phyloP scores from a whole-genome alignment of 2,329 filamentous ascomycete genomes.

The Colletotrichum sojae region DNA sequence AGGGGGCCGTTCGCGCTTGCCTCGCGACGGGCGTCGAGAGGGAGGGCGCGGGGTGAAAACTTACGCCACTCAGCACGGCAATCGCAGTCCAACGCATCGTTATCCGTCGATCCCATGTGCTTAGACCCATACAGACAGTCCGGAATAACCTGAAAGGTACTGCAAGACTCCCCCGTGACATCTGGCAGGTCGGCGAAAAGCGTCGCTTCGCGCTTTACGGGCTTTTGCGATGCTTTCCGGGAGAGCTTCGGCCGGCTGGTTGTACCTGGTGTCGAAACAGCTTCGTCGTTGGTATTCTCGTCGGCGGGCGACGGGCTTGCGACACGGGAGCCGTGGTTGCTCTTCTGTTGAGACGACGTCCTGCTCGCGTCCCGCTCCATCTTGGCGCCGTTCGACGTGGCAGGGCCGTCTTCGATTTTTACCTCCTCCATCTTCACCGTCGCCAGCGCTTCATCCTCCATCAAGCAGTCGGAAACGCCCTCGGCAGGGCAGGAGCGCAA shows the following conservation, averaged over 20 bases:
- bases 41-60: constrained; percentile 56
- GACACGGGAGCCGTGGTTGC: constrained; percentile 56
- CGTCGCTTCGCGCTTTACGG: constrained; percentile 71
- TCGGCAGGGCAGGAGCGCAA: constrained; percentile 32
- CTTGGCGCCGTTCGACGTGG: constrained; percentile 49
- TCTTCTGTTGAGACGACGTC: constrained; percentile 53
- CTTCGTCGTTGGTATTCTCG: constrained; percentile 62
- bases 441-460: constrained; percentile 60
- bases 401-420: constrained; percentile 58
- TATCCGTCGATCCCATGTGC: constrained; percentile 90
- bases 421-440: constrained; percentile 59
- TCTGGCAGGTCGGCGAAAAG: constrained; percentile 84
- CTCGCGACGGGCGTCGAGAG: constrained; percentile 37
- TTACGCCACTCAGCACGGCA: constrained; percentile 95
- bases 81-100: constrained; percentile 93
- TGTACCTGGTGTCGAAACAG: constrained; percentile 63
- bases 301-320: constrained; percentile 61
- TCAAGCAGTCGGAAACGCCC: constrained; percentile 42
- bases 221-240: constrained; percentile 43
- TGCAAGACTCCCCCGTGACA: constrained; percentile 81
- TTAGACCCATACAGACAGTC: constrained; percentile 94
- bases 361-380: constrained; percentile 58
- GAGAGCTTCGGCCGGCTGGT: constrained; percentile 72
- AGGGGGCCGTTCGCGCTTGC: constrained; percentile 36
- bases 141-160: constrained; percentile 84